phyloP scores from a whole-genome alignment of 2,329 filamentous ascomycete genomes.

The Colletotrichum sojae region DNA sequence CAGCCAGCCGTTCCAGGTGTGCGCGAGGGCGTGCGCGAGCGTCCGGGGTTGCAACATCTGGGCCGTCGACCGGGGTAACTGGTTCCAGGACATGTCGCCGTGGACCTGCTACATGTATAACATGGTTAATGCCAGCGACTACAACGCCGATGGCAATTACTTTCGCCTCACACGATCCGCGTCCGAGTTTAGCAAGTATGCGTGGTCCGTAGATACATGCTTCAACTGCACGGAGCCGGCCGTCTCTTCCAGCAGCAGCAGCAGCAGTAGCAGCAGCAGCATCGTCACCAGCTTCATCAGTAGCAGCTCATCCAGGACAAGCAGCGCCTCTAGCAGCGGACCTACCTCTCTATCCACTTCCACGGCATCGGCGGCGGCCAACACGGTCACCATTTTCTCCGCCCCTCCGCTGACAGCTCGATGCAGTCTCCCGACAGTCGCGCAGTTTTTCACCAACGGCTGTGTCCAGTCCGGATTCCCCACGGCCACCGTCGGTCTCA shows the following conservation, averaged over 20 bases:
- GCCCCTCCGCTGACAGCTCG: conserved; percentile 9
- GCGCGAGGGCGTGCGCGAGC: conserved; percentile 11
- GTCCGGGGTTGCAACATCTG: conserved; percentile 18
- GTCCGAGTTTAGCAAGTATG: conserved; percentile 5
- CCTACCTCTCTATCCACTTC: neutral
- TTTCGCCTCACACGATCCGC: neutral
- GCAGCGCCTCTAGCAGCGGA: neutral
- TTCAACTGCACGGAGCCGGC: conserved; percentile 15
- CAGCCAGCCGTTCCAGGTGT: conserved; percentile 15
- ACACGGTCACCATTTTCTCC: conserved; percentile 17
- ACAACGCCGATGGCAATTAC: neutral
- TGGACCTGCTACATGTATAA: conserved; percentile 23
- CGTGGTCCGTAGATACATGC: conserved; percentile 11
- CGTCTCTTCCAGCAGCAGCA: conserved; percentile 7
- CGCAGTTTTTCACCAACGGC: conserved; percentile 27
- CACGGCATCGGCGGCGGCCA: neutral
- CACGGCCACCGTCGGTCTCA: conserved; percentile 3
- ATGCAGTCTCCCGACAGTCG: conserved; percentile 14
- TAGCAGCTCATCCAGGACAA: neutral
- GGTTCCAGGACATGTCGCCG: neutral
- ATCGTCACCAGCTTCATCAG: neutral
- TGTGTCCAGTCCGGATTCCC: conserved; percentile 26
- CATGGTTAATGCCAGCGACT: conserved; percentile 12
- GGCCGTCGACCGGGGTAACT: conserved; percentile 15
- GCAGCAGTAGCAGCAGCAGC: conserved; percentile 5